phyloP scores from a whole-genome alignment of 2,329 filamentous ascomycete species.

The Claviceps quebecensis region DNA sequence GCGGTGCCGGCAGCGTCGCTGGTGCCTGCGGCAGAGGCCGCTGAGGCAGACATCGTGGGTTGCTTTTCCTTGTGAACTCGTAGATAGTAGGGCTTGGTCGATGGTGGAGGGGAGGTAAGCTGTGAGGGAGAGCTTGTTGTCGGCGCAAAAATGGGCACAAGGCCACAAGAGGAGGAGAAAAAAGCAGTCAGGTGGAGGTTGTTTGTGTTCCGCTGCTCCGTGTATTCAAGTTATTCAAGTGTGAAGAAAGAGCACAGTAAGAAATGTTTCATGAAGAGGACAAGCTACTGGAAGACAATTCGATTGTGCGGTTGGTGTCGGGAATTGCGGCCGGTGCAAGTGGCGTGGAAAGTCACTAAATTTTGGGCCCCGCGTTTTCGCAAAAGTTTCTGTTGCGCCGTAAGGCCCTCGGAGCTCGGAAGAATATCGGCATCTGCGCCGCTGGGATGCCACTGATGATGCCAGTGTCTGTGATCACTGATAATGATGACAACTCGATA shows the following conservation, averaged over 20 bases:
- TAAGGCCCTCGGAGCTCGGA: neutral
- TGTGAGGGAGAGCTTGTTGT: neutral
- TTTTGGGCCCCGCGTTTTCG: constrained; percentile 2
- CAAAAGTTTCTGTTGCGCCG: neutral
- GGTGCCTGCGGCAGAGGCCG: constrained; percentile 12
- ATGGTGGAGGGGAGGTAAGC: neutral
- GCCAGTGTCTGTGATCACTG: too few relatives aligned
- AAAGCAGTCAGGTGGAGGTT: neutral
- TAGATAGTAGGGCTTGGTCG: neutral
- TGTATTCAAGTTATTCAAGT: neutral
- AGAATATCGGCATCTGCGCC: neutral
- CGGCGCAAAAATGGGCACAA: neutral
- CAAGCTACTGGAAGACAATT: neutral
- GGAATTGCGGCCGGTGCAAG: neutral
- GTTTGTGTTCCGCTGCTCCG: too few relatives aligned
- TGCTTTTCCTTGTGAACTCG: neutral
- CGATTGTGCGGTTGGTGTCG: constrained; percentile 4
- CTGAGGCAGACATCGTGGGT: constrained; percentile 16
- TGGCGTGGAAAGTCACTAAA: neutral
- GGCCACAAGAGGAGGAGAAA: neutral
- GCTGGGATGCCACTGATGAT: neutral
- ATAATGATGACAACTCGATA: too few relatives aligned
- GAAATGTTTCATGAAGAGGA: neutral
- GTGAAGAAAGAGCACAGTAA: neutral
- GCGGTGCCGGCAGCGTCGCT: constrained; percentile 20